A percentile compares a stretch with the other conserved stretches of the same genome.
These are phyloP conservation scores for Moesziomyces sp. DNA, from an alignment of 1,284 basidiomycete species.

Conservation along the genomic window DNA sequence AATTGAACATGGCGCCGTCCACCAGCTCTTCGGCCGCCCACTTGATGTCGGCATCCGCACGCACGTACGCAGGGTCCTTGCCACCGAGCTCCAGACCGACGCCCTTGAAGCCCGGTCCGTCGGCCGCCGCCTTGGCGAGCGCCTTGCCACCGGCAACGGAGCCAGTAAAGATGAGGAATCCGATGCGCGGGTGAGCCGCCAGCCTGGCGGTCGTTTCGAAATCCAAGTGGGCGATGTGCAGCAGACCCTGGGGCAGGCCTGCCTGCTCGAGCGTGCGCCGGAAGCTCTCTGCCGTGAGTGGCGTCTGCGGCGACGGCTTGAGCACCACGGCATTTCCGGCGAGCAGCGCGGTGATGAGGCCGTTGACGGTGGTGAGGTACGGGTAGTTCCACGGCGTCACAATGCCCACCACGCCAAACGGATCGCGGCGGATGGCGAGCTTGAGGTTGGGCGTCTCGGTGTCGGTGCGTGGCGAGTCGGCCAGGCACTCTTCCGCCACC, in stretches of 20 bases:
- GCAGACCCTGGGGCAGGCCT: slow-evolving; percentile 79
- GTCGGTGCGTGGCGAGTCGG: slow-evolving; percentile 79
- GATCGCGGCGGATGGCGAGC: slow-evolving; percentile 82
- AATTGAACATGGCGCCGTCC: slow-evolving; percentile 95
- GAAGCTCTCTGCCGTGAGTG: slow-evolving; percentile 84
- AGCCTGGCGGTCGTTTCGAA: slow-evolving; percentile 75
- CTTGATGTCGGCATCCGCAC: slow-evolving; percentile 81
- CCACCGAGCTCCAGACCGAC: slow-evolving; percentile 82
- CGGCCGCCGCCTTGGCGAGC: slow-evolving; percentile 75
- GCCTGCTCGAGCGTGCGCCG: slow-evolving; percentile 76
- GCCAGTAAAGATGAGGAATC: slow-evolving; percentile 91
- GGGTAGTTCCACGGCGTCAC: slow-evolving; percentile 89
- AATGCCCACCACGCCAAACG: slow-evolving; percentile 87
- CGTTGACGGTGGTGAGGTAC: slow-evolving; percentile 74
- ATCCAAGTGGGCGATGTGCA: slow-evolving; percentile 83
- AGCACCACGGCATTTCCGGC: slow-evolving; percentile 85
- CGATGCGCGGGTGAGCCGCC: slow-evolving; percentile 76
- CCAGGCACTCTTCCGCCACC: slow-evolving; percentile 80
- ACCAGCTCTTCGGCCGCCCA: slow-evolving; percentile 87
- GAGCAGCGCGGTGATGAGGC: slow-evolving; percentile 73
- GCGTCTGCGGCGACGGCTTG: slow-evolving; percentile 95
- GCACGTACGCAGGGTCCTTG: slow-evolving; percentile 94
- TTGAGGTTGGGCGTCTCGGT: slow-evolving; percentile 84
- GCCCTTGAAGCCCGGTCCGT: slow-evolving; percentile 78
- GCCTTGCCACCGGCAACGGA: slow-evolving; percentile 77